A percentile compares a stretch with the other conserved stretches of the same genome.
phyloP scores from a whole-genome alignment of 441 rosid genomes.

The Erodium chrysanthum region DNA sequence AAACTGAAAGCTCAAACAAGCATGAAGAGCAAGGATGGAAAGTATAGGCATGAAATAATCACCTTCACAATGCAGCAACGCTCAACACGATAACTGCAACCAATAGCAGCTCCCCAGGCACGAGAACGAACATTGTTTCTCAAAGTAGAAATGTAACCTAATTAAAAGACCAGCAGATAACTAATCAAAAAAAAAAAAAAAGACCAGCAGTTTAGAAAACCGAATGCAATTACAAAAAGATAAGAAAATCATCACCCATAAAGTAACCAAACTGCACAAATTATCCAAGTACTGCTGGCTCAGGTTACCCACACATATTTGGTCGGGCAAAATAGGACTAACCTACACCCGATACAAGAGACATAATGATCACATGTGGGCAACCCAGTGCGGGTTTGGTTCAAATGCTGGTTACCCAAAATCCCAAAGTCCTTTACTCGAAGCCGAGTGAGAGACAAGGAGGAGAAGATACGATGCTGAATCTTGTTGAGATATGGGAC shows the following conservation, averaged over 20 bases:
- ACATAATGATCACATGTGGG: too few species aligned
- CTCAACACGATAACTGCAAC: constrained; percentile 90
- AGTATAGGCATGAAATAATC: constrained; percentile 6
- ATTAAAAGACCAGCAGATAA: constrained; percentile 15
- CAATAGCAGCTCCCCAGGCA: constrained; percentile 99
- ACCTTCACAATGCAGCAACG: constrained; percentile 97
- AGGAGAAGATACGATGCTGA: too few species aligned
- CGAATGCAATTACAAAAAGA: not conserved
- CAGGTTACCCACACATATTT: not conserved
- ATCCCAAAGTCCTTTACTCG: too few species aligned
- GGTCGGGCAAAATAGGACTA: not conserved
- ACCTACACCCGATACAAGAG: too few species aligned
- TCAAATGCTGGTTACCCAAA: too few species aligned
- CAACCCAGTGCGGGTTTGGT: too few species aligned
- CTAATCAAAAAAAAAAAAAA: too few species aligned
- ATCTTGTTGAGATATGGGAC: too few species aligned
- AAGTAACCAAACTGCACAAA: not conserved
- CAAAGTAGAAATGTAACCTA: constrained; percentile 83
- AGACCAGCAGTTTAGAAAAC: constrained; percentile 6
- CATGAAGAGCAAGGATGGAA: constrained; percentile 14
- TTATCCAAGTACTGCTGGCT: not conserved
- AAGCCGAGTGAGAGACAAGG: too few species aligned
- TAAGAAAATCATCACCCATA: not conserved
- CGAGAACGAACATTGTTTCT: constrained; percentile 97
- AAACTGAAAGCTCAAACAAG: not conserved